Base-by-base conservation (phyloP, 495 filamentous ascomycete species). In the Bacidia rubella region DNA sequence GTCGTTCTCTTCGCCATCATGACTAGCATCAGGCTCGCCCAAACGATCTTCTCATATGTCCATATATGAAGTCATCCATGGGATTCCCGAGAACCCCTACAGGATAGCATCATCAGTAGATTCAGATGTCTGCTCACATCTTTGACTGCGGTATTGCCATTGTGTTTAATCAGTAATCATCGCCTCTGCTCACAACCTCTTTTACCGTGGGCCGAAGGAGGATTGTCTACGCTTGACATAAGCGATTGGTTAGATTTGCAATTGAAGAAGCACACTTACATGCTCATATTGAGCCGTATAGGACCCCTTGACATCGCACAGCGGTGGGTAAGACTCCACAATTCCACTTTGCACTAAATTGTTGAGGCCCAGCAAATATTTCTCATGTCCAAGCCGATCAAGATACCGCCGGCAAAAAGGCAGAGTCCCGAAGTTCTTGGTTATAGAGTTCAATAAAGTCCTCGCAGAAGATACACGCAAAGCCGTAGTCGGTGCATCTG, bases 251-350 rank as follows among this genome's bases (percentile, higher is more conserved):
- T 7, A 23, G 32, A 29, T 3, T 24, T 39, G n/a, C 17, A 11
- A 25, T 27, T 2, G 32, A 40, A 10, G 27, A 54, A 41, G 20
- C 39, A 52, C n/a, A 59, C 74, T 56, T 64, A 79, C 74, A 66
- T 81, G 78, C 64, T 81, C 78, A 62, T 75, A 81, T 49, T 81
- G 78, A 4, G 78, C 78, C 1, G 73, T 70, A 63, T 78, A 79
- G 3, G 74, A 76, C 1, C 78, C 78, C 53, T 69, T 62, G 22
- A 75, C 60, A 60, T 81, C 78, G 55, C 72, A 65, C 47, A 80
- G 61, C 12, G 78, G 77, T 11, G 57, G 58, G 57, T 80, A 78
- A 2, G 58, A 57, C 52, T 80, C 74, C 11, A 81, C 71, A 47
- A 79, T 67, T 23, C 75, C 78, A 54, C 71, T 69, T 11, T 65